These are phyloP conservation scores for Suhomyces bolitotheri DNA, from an alignment of 1,139 yeast genomes.

Conservation along the genomic window DNA sequence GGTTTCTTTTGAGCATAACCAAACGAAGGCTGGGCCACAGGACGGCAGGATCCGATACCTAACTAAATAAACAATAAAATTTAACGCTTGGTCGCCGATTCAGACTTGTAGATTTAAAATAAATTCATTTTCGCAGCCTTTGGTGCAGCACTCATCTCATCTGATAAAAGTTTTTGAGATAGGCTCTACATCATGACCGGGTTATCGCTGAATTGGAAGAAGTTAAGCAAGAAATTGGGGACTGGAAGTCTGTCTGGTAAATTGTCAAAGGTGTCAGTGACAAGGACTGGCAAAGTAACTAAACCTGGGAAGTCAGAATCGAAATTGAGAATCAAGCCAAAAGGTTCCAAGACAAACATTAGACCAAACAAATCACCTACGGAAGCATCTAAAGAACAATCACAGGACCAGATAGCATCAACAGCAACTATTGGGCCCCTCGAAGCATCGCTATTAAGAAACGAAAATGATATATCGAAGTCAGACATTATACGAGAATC, in stretches of 20 bases:
- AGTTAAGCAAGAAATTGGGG: conserved; percentile 27
- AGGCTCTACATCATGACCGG: conserved; percentile 6
- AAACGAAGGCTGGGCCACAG: too few species aligned
- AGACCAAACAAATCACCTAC: not conserved
- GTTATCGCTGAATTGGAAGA: conserved; percentile 37
- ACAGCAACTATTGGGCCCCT: conserved; percentile 15
- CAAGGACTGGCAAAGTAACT: too few species aligned
- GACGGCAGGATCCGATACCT: too few species aligned
- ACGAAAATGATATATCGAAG: conserved; percentile 26
- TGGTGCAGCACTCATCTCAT: conserved; percentile 5
- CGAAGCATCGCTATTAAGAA: conserved; percentile 32
- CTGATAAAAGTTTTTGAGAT: not conserved
- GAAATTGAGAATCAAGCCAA: too few species aligned
- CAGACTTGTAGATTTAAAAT: too few species aligned
- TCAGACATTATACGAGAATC: conserved; percentile 16
- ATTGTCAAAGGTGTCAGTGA: too few species aligned
- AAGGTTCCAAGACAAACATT: not conserved
- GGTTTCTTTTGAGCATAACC: too few species aligned
- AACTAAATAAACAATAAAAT: too few species aligned
- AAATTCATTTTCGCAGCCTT: too few species aligned
- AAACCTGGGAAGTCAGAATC: too few species aligned
- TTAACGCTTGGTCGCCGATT: too few species aligned
- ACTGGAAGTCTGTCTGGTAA: not conserved
- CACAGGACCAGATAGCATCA: not conserved
- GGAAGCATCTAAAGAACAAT: not conserved